Conservation (phyloP, 2,329 filamentous ascomycete genomes). For the Fusarium irregulare region DNA sequence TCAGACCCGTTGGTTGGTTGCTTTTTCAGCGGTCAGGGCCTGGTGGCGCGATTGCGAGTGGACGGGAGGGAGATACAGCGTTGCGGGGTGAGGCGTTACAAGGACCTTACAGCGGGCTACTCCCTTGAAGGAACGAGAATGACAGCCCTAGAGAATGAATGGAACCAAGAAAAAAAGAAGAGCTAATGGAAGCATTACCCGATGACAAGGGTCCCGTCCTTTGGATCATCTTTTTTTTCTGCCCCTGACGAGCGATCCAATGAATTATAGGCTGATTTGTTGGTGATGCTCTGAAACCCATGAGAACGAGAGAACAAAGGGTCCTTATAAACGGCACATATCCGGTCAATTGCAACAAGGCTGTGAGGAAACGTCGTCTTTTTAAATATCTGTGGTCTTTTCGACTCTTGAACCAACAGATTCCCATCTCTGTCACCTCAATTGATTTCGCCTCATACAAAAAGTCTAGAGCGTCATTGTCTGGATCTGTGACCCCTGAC, state of each 20-base stretch:
- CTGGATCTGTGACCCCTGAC: constrained; percentile 36
- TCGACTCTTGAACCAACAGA: constrained; percentile 5
- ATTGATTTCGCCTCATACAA: neutral
- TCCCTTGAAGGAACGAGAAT: constrained; percentile 13
- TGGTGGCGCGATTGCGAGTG: constrained; percentile 34
- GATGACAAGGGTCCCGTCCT: constrained; percentile 8
- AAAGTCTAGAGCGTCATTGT: constrained; percentile 38
- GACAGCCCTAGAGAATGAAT: constrained; percentile 15
- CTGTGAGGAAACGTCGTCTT: constrained; percentile 2
- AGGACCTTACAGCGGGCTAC: constrained; percentile 21
- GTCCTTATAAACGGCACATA: constrained; percentile 34
- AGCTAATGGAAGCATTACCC: neutral
- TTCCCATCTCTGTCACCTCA: constrained; percentile 8
- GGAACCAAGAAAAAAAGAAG: neutral
- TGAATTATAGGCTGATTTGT: constrained; percentile 35
- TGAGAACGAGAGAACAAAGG: constrained; percentile 16
- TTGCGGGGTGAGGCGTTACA: constrained; percentile 37
- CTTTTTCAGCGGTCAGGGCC: constrained; percentile 34
- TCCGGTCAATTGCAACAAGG: constrained; percentile 30
- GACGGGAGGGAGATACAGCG: constrained; percentile 8
- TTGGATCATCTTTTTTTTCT: constrained; percentile 20
- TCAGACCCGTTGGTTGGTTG: constrained; percentile 29
- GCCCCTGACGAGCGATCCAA: constrained; percentile 20
- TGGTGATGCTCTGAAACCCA: constrained; percentile 4
- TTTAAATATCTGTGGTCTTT: constrained; percentile 10